Evolutionary conservation across 352 stramenopile species (phyloP), one percentile per base, ranked within the genome.

Genomic region (Phytophthora citrophthora): DNA sequence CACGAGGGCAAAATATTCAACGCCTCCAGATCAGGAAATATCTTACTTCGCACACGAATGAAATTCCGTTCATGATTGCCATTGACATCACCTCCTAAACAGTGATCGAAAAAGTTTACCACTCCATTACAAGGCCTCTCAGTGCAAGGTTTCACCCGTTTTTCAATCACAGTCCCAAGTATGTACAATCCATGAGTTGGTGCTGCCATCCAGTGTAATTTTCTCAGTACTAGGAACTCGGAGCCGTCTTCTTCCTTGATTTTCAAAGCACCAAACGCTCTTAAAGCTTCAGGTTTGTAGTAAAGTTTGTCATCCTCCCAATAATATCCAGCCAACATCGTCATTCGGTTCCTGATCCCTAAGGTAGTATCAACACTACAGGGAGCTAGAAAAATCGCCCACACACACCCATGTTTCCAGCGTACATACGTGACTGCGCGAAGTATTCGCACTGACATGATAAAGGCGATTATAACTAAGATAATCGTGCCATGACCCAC

Each of bases 301-400:
- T 56, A 61, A 6, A 70, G 45, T 36, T 54, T 48, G 0, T 41
- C 34, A 11, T 32, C 18, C 23, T 55, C 54, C 29, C 38, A 47
- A 10, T 20, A 29, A 20, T 70, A 65, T 11, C 62, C 48, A 10
- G 20, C 41, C 11, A 65, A 34, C 54, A 46, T 51, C 10, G 52
- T 51, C 47, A 65, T 56, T 38, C 57, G 59, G 34, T 34, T 51
- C 3, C 47, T 16, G 8, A 46, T 15, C n/a, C 43, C 54, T 0
- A 53, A 18, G 1, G 20, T 23, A 1, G 43, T 54, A 13, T 65
- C 54, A n/a, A 70, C 62, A 16, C 62, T 65, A 40, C 41, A 65
- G 3, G 23, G 20, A 5, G 34, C 31, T 0, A 18, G 13, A 10
- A 71, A 47, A 39, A 62, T 15, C n/a, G 11, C 43, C 16, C 15